Conservation (phyloP, 2,329 filamentous ascomycete species). For the Stagonosporopsis rhizophila region DNA sequence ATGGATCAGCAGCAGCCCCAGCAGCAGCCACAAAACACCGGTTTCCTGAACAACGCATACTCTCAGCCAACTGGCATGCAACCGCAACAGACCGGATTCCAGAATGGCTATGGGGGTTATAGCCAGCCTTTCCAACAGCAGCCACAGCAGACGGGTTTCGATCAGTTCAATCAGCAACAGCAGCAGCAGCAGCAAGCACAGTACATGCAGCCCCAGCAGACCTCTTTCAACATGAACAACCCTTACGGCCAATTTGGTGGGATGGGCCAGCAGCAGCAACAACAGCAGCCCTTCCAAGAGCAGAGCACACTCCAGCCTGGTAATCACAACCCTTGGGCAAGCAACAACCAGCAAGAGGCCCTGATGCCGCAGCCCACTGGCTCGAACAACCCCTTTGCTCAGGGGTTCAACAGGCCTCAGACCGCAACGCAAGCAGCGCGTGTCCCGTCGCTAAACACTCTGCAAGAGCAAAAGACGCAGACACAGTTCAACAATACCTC, state of each 20-base stretch:
- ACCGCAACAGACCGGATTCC: constrained; percentile 68
- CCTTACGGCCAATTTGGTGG: constrained; percentile 48
- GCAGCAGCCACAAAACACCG: constrained; percentile 68
- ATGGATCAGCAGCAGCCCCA: constrained; percentile 71
- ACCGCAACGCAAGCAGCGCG: constrained; percentile 63
- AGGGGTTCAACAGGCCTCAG: constrained; percentile 68
- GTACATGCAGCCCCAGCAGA: constrained; percentile 64
- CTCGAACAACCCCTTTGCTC: constrained; percentile 96
- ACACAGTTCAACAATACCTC: constrained; percentile 64
- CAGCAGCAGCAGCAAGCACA: constrained; percentile 47
- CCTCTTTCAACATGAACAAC: constrained; percentile 60
- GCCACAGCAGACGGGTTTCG: constrained; percentile 72
- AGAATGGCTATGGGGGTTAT: constrained; percentile 74
- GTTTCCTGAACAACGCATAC: constrained; percentile 72
- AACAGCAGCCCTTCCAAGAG: constrained; percentile 57
- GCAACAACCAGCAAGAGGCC: constrained; percentile 64
- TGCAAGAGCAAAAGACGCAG: constrained; percentile 85
- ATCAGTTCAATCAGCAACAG: constrained; percentile 56
- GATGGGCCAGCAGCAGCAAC: constrained; percentile 44
- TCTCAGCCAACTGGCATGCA: constrained; percentile 79
- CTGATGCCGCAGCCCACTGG: constrained; percentile 87
- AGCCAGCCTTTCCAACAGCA: constrained; percentile 50
- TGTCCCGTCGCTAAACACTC: constrained; percentile 74
- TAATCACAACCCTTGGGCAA: constrained; percentile 93
- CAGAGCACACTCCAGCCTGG: constrained; percentile 75